These are phyloP conservation scores for Immersiella caudata DNA, from an alignment of 495 filamentous ascomycete species.

Conservation along the genomic window DNA sequence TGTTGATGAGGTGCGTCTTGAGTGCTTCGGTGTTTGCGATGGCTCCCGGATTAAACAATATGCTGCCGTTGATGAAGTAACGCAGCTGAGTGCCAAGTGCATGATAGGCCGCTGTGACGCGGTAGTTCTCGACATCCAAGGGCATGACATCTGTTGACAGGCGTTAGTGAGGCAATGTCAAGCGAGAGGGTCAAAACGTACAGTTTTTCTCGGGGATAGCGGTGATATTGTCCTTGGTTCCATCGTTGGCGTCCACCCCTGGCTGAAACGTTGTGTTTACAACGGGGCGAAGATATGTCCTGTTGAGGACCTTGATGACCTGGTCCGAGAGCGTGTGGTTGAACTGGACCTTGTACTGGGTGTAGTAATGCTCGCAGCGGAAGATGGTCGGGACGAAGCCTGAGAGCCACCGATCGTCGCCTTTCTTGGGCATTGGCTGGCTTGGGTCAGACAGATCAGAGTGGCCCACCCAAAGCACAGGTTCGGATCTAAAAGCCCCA, in stretches of 20 bases:
- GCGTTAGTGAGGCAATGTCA: not conserved
- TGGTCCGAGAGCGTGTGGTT: constrained; percentile 33
- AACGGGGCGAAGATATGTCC: constrained; percentile 25
- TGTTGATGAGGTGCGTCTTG: constrained; percentile 32
- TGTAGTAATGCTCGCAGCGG: constrained; percentile 34
- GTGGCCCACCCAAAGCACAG: constrained; percentile 33
- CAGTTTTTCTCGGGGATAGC: constrained; percentile 30
- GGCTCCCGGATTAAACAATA: constrained; percentile 27
- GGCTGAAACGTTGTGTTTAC: constrained; percentile 29
- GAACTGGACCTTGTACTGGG: constrained; percentile 34
- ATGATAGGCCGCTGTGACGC: constrained; percentile 32
- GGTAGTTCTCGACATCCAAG: constrained; percentile 28
- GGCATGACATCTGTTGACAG: constrained; percentile 23
- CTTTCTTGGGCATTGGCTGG: constrained; percentile 13
- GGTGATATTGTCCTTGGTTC: constrained; percentile 30
- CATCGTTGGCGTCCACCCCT: constrained; percentile 23
- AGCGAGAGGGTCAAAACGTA: not conserved
- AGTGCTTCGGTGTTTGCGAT: constrained; percentile 18
- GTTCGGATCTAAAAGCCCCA: constrained; percentile 34
- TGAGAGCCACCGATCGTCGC: constrained; percentile 18
- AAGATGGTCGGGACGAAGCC: constrained; percentile 27
- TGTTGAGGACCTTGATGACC: constrained; percentile 23
- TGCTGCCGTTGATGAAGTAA: constrained; percentile 23
- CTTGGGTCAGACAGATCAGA: constrained; percentile 5
- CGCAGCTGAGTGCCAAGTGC: constrained; percentile 29